Evolutionary conservation across 2,329 filamentous ascomycete species (phyloP).

Genomic region (Gaeumannomyces sp.): DNA sequence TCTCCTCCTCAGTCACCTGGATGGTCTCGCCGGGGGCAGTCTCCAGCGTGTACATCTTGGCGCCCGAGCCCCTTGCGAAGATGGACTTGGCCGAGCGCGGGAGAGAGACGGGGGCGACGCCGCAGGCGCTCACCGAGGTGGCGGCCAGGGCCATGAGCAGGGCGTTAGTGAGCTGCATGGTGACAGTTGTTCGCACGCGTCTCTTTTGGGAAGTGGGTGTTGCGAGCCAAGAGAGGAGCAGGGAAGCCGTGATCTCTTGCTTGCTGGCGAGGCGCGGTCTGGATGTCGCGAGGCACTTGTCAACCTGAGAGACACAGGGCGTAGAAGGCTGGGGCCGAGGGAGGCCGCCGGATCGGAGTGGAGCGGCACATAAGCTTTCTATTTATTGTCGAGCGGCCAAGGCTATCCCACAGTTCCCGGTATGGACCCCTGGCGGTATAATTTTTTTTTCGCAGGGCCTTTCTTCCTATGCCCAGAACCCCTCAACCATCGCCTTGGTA

Average conservation of each 20-base stretch:
- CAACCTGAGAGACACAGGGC: background rate
- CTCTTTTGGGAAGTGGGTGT: background rate
- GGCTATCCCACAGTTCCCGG: background rate
- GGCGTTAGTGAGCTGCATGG: constrained; percentile 5
- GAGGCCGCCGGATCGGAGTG: background rate
- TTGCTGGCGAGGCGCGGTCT: background rate
- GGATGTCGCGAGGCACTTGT: background rate
- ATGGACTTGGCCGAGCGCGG: constrained; percentile 7
- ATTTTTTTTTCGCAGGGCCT: background rate
- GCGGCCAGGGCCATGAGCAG: constrained; percentile 8
- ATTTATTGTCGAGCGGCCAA: background rate
- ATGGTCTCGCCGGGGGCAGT: constrained; percentile 70
- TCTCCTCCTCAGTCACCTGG: constrained; percentile 92
- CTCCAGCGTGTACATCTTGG: constrained; percentile 70
- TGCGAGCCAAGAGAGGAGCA: background rate
- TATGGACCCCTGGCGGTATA: background rate
- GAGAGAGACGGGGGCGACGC: constrained; percentile 6
- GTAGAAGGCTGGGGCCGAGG: background rate
- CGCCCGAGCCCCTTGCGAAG: constrained; percentile 15
- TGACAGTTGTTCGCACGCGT: background rate
- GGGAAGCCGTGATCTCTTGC: background rate
- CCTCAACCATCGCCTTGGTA: background rate
- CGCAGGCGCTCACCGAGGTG: constrained; percentile 8
- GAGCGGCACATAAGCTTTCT: background rate
- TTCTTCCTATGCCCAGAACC: background rate